Percentiles rank a stretch among this genome's conserved stretches.
These are phyloP conservation scores for Parvularia atlantis DNA, from an alignment of 78 protist species.

Conservation along the genomic window DNA sequence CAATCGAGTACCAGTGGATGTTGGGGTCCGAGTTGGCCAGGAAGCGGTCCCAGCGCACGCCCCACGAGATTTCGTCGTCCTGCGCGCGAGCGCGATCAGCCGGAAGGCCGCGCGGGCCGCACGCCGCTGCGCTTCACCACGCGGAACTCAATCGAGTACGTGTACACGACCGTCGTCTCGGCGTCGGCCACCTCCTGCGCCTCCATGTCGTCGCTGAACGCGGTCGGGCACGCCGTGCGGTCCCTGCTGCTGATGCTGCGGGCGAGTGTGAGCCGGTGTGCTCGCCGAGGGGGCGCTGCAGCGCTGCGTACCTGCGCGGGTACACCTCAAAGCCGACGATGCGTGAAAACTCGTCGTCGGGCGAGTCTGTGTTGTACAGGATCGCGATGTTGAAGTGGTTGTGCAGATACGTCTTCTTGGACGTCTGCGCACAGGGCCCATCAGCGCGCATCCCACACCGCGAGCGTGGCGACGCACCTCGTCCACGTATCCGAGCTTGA, in stretches of 20 bases:
- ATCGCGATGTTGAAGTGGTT: conserved; percentile 61
- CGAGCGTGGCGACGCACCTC: no score
- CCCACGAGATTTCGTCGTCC: conserved; percentile 62
- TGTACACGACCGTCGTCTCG: not conserved
- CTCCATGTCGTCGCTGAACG: no score
- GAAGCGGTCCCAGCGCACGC: conserved; percentile 89
- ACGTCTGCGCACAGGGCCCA: no score
- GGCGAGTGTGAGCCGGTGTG: no score
- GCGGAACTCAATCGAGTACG: conserved; percentile 5
- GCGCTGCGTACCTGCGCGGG: conserved; percentile 22
- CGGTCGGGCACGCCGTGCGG: no score
- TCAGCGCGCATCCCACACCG: no score
- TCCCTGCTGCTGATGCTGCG: no score
- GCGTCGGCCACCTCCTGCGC: no score
- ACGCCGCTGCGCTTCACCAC: not conserved
- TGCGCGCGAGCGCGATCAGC: not conserved
- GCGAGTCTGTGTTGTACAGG: conserved; percentile 18
- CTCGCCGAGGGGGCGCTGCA: not conserved
- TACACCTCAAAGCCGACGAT: conserved; percentile 67
- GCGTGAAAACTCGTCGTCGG: conserved; percentile 3
- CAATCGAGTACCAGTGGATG: conserved; percentile 91
- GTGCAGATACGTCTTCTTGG: no score
- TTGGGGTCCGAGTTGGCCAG: conserved; percentile 51
- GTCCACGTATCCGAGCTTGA: no score
- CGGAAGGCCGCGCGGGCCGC: not conserved